These are phyloP conservation scores for Lanmaoa pseudosensibilis DNA, from an alignment of 768 basidiomycete genomes.

Conservation along the genomic window DNA sequence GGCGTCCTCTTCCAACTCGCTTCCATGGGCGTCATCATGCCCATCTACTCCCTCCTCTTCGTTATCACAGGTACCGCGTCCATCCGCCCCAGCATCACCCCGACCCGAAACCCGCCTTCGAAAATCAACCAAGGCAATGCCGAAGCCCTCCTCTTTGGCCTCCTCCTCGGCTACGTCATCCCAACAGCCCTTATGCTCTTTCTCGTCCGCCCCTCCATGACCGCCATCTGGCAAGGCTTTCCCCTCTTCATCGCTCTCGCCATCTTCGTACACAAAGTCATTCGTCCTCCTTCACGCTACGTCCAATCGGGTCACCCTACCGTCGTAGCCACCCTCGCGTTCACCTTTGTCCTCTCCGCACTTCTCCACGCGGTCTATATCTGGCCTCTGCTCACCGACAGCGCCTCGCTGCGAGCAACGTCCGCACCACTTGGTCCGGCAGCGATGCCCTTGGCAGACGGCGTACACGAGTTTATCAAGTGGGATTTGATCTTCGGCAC, in stretches of 20 bases:
- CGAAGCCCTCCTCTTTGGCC: constrained; percentile 52
- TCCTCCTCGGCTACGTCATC: constrained; percentile 45
- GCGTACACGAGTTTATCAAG: constrained; percentile 44
- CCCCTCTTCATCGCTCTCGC: constrained; percentile 49
- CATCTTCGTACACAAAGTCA: constrained; percentile 37
- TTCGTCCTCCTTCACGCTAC: constrained; percentile 32
- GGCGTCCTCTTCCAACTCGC: constrained; percentile 42
- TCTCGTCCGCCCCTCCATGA: constrained; percentile 42
- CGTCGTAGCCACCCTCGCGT: constrained; percentile 15
- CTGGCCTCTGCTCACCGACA: constrained; percentile 14
- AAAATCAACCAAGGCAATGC: constrained; percentile 46
- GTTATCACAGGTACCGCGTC: constrained; percentile 39
- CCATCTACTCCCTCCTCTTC: constrained; percentile 50
- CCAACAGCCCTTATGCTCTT: constrained; percentile 48
- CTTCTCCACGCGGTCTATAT: constrained; percentile 28
- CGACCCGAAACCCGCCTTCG: constrained; percentile 9
- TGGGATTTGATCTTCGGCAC: constrained; percentile 50
- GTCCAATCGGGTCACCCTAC: constrained; percentile 23
- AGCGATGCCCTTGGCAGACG: constrained; percentile 4
- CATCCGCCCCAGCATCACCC: background rate
- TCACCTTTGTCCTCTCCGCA: constrained; percentile 23
- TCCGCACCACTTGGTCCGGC: constrained; percentile 15
- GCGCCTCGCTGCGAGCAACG: constrained; percentile 1
- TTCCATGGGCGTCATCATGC: constrained; percentile 44
- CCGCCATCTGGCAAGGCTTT: constrained; percentile 55